Base-by-base conservation (phyloP, 768 basidiomycete genomes). In the Trametes cingulata region DNA sequence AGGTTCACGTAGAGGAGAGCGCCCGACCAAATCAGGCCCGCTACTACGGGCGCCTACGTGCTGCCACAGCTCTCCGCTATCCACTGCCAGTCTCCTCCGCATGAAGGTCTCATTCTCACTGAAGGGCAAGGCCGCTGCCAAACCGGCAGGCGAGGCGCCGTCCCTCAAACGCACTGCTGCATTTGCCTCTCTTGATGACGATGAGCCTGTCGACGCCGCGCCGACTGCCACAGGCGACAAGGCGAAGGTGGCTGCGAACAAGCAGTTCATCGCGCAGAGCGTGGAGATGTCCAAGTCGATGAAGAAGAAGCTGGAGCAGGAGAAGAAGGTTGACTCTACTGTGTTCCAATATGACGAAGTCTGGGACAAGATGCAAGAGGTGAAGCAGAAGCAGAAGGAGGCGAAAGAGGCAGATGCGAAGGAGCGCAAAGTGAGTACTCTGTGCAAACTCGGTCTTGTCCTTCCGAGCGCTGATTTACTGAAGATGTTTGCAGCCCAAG, bases 311-410 rank as follows among this genome's bases (percentile, higher is more conserved):
- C 85, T 95, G 76, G 86, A 91, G 62, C 83, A 83, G 50, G 95
- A 95, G 72, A 82, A 86, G 76, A 79, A 80, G 62, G 78, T 94
- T 3, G 96, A 98, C 67, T 70, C 82, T 42, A 88, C 87, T 0
- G 91, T 95, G 4, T 98, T 90, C 72, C 86, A 95, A 73, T 99
- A 99, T 69, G 97, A 99, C 71, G 95, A 93, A 74, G 86, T 98
- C 4, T 98, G 88, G 83, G 97, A 99, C 68, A 85, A 82, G 65
- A 98, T 99, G 88, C 95, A 98, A 74, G 85, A 89, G 64, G 89
- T 86, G 0, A 92, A 95, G 74, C 76, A 77, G 63, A 76, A 75
- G 40, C 89, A 89, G 69, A 91, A 93, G 69, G 82, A 83, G 65
- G 80, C 77, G 2, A 93, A 93, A 74, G 92, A 95, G 66, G 75